These are phyloP conservation scores for Aspergillus cristatus DNA, from an alignment of 495 filamentous ascomycete genomes.

Conservation along the genomic window DNA sequence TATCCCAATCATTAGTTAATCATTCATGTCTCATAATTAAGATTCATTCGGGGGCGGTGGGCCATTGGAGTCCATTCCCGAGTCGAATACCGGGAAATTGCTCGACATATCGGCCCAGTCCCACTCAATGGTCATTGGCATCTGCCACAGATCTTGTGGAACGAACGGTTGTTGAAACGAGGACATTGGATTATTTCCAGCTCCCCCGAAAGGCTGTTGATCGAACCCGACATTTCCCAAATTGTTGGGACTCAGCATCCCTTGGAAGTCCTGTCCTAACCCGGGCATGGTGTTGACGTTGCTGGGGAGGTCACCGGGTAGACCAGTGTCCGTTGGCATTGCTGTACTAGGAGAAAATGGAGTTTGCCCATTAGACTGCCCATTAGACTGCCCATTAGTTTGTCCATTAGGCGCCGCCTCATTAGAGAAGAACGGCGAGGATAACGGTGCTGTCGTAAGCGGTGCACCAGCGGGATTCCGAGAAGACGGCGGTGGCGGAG, in stretches of 20 bases:
- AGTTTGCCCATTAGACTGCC: constrained; percentile 19
- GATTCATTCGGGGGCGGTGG: constrained; percentile 17
- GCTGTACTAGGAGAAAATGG: constrained; percentile 23
- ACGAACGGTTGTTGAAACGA: constrained; percentile 85
- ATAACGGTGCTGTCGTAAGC: constrained; percentile 22
- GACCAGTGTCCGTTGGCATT: constrained; percentile 22
- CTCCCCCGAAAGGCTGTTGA: constrained; percentile 23
- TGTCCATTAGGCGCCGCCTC: constrained; percentile 15
- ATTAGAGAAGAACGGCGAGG: constrained; percentile 23
- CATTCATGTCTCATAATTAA: constrained; percentile 13
- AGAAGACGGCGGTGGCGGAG: constrained; percentile 14
- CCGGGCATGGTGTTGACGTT: constrained; percentile 25
- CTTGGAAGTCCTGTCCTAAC: constrained; percentile 28
- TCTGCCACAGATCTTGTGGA: constrained; percentile 93
- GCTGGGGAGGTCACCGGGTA: constrained; percentile 16
- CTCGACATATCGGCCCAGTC: constrained; percentile 84
- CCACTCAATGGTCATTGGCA: constrained; percentile 96
- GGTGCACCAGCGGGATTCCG: constrained; percentile 17
- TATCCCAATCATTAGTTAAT: not conserved
- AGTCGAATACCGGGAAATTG: constrained; percentile 39
- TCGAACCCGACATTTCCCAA: constrained; percentile 36
- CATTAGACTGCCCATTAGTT: too few species aligned
- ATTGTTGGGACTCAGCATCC: constrained; percentile 33
- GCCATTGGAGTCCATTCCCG: constrained; percentile 12
- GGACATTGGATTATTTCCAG: constrained; percentile 32